Conservation (phyloP, 2,329 filamentous ascomycete genomes). For the Onygena corvina region DNA sequence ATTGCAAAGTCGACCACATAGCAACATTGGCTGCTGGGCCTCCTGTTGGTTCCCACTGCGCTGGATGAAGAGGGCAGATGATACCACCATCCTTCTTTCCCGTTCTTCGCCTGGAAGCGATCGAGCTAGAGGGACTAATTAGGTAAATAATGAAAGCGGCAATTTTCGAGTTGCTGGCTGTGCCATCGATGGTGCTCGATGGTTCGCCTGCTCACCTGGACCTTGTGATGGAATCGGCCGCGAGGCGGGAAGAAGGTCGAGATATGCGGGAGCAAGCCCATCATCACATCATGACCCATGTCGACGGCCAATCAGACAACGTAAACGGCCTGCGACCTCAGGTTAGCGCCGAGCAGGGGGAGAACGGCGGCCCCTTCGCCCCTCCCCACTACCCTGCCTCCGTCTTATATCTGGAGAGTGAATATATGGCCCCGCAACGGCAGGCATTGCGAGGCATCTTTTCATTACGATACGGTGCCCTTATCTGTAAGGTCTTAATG, state of each 20-base stretch:
- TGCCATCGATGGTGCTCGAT: background rate
- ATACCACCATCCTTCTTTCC: background rate
- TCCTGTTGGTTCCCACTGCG: slow-evolving; percentile 1
- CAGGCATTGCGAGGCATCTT: background rate
- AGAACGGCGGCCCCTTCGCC: background rate
- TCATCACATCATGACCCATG: slow-evolving; percentile 2
- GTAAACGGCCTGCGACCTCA: slow-evolving; percentile 4
- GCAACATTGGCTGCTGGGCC: background rate
- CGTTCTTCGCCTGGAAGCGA: background rate
- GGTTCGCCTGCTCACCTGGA: background rate
- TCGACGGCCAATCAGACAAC: background rate
- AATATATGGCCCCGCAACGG: slow-evolving; percentile 4
- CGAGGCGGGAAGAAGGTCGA: background rate
- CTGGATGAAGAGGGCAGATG: slow-evolving; percentile 4
- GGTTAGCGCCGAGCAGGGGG: slow-evolving; percentile 3
- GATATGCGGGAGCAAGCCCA: slow-evolving; percentile 6
- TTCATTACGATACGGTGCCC: background rate
- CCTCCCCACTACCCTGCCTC: background rate
- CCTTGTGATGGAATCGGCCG: background rate
- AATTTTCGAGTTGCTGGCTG: too few species aligned
- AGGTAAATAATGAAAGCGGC: too few species aligned
- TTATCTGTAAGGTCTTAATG: too few species aligned
- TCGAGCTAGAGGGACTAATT: too few species aligned
- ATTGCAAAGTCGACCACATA: slow-evolving; percentile 4
- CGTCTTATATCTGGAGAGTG: slow-evolving; percentile 2